A percentile compares a stretch with the other conserved stretches of the same genome.
phyloP scores from a whole-genome alignment of 768 basidiomycete species.

The Collybia sordida region DNA sequence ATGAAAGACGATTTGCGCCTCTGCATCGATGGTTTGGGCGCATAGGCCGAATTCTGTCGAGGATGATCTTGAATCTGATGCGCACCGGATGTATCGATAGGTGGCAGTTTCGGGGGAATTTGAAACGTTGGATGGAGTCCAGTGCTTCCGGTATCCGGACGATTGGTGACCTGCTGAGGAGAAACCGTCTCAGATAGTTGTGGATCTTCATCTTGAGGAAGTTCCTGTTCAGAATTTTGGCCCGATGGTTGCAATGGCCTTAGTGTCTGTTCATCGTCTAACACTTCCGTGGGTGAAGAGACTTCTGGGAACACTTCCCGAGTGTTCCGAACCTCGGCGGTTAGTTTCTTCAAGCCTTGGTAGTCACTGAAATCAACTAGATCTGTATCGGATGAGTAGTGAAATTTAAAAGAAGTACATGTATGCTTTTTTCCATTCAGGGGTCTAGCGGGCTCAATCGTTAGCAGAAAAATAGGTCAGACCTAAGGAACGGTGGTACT shows the following conservation, averaged over 20 bases:
- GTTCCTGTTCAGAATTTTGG: no score
- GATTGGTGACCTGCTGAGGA: no score
- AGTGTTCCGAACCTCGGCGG: slow-evolving; percentile 50
- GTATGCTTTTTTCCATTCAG: slow-evolving; percentile 75
- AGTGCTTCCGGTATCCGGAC: no score
- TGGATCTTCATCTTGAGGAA: no score
- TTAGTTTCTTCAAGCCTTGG: slow-evolving; percentile 64
- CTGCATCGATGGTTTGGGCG: no score
- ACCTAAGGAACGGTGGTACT: slow-evolving; percentile 29
- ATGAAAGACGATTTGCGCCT: not conserved
- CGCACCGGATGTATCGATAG: not conserved
- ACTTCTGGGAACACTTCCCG: slow-evolving; percentile 24
- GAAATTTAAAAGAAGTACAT: slow-evolving; percentile 40
- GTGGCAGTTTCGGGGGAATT: no score
- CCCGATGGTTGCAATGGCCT: no score
- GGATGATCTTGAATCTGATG: not conserved
- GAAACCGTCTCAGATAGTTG: no score
- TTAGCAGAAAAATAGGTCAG: not conserved
- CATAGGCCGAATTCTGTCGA: not conserved
- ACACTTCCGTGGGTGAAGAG: slow-evolving; percentile 15
- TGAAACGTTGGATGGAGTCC: no score
- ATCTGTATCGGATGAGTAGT: not conserved
- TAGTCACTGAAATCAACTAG: slow-evolving; percentile 56
- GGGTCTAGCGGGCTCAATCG: slow-evolving; percentile 41
- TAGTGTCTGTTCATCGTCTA: slow-evolving; percentile 10